Percentiles rank a stretch among this genome's conserved stretches.
Conservation (phyloP, 148 eudicot genomes). For the Cornus suecica region DNA sequence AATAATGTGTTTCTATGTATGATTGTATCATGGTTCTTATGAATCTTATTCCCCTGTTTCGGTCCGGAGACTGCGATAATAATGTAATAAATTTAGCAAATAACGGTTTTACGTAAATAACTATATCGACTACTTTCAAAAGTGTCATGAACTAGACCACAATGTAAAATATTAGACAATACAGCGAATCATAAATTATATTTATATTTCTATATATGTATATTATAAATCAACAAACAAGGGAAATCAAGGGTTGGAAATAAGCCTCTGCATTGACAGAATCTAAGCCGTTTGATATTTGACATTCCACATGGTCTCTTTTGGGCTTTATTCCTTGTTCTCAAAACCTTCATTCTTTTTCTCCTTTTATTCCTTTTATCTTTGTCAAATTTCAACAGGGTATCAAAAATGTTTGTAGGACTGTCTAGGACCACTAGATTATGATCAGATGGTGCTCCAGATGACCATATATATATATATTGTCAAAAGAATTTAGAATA, state of each 20-base stretch:
- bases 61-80: too few relatives aligned
- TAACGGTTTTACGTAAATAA: too few relatives aligned
- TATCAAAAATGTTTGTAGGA: background rate
- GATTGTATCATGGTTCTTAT: too few relatives aligned
- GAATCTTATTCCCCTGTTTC: too few relatives aligned
- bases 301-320: background rate
- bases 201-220: background rate
- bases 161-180: too few relatives aligned
- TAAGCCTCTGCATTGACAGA: background rate
- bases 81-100: too few relatives aligned
- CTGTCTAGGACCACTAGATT: background rate
- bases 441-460: background rate
- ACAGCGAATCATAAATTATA: background rate
- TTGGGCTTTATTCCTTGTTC: background rate
- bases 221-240: background rate
- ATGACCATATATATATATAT: background rate
- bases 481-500: background rate
- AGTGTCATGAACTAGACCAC: too few relatives aligned
- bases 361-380: background rate
- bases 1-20: background rate
- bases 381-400: slow-evolving; percentile 6
- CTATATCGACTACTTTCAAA: too few relatives aligned
- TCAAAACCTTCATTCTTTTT: background rate
- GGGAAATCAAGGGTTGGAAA: background rate
- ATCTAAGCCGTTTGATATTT: background rate